Conservation (phyloP, 2,329 filamentous ascomycete genomes). For the Blastomyces gilchristii region DNA sequence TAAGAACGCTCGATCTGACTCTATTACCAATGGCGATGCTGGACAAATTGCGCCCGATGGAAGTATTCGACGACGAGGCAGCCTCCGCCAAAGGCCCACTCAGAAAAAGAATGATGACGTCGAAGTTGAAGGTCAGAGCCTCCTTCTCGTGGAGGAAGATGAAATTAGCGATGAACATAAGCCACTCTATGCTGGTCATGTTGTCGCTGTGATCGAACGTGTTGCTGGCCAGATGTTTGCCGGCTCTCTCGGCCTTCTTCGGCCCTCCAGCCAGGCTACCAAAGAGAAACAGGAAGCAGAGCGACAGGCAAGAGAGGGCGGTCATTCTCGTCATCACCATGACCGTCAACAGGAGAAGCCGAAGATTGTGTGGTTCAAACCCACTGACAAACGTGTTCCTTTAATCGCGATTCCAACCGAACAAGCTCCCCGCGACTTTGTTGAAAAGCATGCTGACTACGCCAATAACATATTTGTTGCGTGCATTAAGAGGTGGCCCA, state of each 20-base stretch:
- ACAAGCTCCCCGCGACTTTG: slow-evolving; percentile 93
- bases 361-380: slow-evolving; percentile 99
- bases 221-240: slow-evolving; percentile 99
- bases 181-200: slow-evolving; percentile 90
- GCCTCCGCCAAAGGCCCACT: slow-evolving; percentile 88
- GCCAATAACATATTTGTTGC: slow-evolving; percentile 97
- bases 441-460: slow-evolving; percentile 96
- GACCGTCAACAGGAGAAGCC: slow-evolving; percentile 88
- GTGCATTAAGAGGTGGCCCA: slow-evolving; percentile 98
- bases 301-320: slow-evolving; percentile 78
- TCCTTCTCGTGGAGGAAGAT: slow-evolving; percentile 93
- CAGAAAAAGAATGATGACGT: slow-evolving; percentile 99
- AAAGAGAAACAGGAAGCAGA: slow-evolving; percentile 99
- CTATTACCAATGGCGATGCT: slow-evolving; percentile 52
- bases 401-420: slow-evolving; percentile 97
- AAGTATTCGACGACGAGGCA: slow-evolving; percentile 82
- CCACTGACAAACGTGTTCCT: slow-evolving; percentile 95
- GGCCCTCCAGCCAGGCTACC: slow-evolving; percentile 93
- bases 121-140: slow-evolving; percentile 93
- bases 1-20: slow-evolving; percentile 48
- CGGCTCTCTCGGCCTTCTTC: slow-evolving; percentile 82
- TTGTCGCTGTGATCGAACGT: slow-evolving; percentile 94
- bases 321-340: slow-evolving; percentile 60
- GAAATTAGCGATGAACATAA: slow-evolving; percentile 98
- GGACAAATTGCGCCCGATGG: slow-evolving; percentile 58